Base-by-base conservation (phyloP, 257 asterid genomes). In the Orobanche coerulescens region DNA sequence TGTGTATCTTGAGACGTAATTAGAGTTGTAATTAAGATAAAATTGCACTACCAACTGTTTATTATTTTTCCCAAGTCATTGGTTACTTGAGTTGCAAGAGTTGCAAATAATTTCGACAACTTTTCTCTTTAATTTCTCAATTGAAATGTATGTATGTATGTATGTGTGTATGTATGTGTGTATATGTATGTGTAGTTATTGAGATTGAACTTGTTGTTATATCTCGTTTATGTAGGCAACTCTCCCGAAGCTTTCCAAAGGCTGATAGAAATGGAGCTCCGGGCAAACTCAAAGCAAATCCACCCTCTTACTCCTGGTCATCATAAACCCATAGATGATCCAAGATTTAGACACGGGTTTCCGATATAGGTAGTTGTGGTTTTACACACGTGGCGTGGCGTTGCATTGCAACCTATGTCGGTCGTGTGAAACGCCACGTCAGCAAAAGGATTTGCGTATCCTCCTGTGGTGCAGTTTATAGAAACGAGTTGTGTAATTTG, bases 241-340 rank as follows among this genome's bases (percentile, higher is more conserved):
- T 75, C 84, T 50, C 86, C 91, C 0, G 95, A 83, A 39, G 92
- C 93, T 25, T 69, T 87, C 72, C 94, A 81, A 58, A 90, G 87
- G 85, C 82, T 87, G 57, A 62, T 90, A 12, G 86, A 90, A 66
- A 78, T 84, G 94, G 97, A 87, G 65, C 79, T 75, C 26, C 78
- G 81, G 69, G 93, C 81, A 28, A 84, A 76, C 43, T 70, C 90
- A 7, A 87, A 81, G 77, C 94, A 84, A 73, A 69, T 64, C 43
- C 90, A 76, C 62, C 84, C 85, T 3, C 77, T 76, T 18, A 60
- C 81, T 19, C 66, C 67, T 10, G 78, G 81, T 47, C 83, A 71
- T 54, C 18, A 12, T 24, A n/a, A 73, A 65, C 74, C 92, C 69
- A 72, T 89, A 79, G 12, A 78, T 71, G 15, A 78, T 71, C 80